Percentiles rank a stretch among this genome's conserved stretches.
phyloP scores from a whole-genome alignment of 2,329 filamentous ascomycete genomes.

The Colletotrichum tropicicola region DNA sequence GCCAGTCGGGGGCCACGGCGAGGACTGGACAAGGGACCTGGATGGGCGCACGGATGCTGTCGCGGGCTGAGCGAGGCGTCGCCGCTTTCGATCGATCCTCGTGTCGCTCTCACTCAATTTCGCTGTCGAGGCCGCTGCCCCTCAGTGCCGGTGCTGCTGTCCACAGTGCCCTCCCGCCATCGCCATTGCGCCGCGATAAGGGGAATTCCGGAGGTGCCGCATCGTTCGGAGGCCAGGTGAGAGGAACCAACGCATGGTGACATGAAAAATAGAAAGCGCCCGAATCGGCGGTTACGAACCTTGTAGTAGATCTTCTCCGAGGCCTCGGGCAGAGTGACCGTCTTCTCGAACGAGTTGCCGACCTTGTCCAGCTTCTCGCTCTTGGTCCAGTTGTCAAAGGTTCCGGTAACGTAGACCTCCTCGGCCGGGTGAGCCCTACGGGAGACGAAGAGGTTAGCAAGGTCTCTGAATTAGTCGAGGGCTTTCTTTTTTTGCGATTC shows the following conservation, averaged over 20 bases:
- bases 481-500: background rate
- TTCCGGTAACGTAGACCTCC: constrained; percentile 94
- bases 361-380: constrained; percentile 83
- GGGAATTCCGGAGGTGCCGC: constrained; percentile 14
- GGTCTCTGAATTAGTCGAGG: background rate
- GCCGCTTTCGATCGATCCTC: constrained; percentile 22
- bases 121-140: constrained; percentile 2
- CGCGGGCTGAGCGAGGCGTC: constrained; percentile 25
- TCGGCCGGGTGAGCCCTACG: constrained; percentile 83
- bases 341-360: constrained; percentile 80
- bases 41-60: constrained; percentile 24
- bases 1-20: constrained; percentile 3
- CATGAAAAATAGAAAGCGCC: constrained; percentile 21
- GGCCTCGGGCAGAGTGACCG: constrained; percentile 74
- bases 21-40: constrained; percentile 11
- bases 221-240: constrained; percentile 1
- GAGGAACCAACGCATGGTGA: constrained; percentile 12
- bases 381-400: constrained; percentile 94
- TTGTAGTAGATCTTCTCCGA: constrained; percentile 90
- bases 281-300: constrained; percentile 62
- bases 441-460: constrained; percentile 21
- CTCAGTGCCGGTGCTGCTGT: too few species aligned
- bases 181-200: constrained; percentile 5
- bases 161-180: background rate
- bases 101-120: constrained; percentile 5